Percentiles rank a stretch among this genome's conserved stretches.
These are phyloP conservation scores for Malbranchea zuffiana DNA, from an alignment of 2,329 filamentous ascomycete species.

Conservation along the genomic window DNA sequence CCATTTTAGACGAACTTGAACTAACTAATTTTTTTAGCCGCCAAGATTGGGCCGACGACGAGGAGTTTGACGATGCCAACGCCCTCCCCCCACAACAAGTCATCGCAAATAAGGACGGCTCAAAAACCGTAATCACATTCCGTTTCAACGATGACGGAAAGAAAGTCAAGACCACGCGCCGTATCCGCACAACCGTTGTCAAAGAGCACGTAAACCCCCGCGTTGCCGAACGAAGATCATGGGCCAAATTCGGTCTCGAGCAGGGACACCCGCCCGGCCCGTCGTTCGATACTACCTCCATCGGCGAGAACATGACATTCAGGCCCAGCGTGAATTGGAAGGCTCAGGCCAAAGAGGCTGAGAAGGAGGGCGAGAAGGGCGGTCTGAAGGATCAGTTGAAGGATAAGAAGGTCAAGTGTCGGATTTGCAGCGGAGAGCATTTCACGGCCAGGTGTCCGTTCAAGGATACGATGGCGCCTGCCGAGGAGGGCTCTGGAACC, in stretches of 20 bases:
- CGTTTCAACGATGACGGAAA: constrained; percentile 84
- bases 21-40: constrained; percentile 7
- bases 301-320: constrained; percentile 98
- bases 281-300: constrained; percentile 76
- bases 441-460: constrained; percentile 98
- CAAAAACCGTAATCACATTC: constrained; percentile 87
- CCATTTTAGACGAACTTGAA: too few relatives aligned
- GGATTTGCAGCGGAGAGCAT: constrained; percentile 97
- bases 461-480: constrained; percentile 95
- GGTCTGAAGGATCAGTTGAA: constrained; percentile 61
- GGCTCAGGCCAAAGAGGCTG: constrained; percentile 66
- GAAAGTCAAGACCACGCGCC: constrained; percentile 94
- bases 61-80: constrained; percentile 74
- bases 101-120: constrained; percentile 95
- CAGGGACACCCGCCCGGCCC: constrained; percentile 76
- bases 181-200: constrained; percentile 82
- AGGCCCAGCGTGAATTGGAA: constrained; percentile 88
- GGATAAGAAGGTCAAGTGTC: constrained; percentile 99
- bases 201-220: constrained; percentile 92
- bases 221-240: constrained; percentile 86
- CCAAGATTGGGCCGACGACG: constrained; percentile 84
- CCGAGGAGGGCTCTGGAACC: constrained; percentile 34
- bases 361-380: constrained; percentile 46
- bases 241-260: constrained; percentile 85
- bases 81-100: constrained; percentile 76